Evolutionary conservation across 345 rosid species (phyloP).

Genomic region (Erucastrum elatum): DNA sequence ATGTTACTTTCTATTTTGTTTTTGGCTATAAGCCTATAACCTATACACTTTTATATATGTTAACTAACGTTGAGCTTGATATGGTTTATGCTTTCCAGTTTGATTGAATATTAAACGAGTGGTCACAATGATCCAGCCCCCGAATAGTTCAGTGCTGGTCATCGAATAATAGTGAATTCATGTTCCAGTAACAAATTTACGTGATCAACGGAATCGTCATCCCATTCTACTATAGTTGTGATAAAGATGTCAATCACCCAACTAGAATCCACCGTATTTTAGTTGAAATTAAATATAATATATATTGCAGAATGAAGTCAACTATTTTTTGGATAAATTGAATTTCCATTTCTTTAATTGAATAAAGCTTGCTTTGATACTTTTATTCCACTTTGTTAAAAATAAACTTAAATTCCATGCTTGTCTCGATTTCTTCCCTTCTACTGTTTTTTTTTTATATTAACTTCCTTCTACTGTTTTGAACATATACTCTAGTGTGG

Average conservation of each 20-base stretch:
- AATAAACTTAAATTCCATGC: neutral
- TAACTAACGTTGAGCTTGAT: neutral
- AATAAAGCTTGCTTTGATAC: neutral
- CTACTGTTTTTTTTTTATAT: neutral
- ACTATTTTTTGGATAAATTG: neutral
- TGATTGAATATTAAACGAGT: neutral
- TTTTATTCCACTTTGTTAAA: neutral
- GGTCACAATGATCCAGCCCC: neutral
- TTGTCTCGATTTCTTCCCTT: neutral
- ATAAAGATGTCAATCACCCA: conserved; percentile 12
- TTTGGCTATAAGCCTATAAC: neutral
- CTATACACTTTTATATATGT: neutral
- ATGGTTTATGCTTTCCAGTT: neutral
- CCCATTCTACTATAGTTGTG: conserved; percentile 11
- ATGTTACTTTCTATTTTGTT: neutral
- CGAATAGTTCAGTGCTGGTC: neutral
- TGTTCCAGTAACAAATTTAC: conserved; percentile 1
- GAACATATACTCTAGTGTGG: neutral
- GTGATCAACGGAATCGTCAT: conserved; percentile 7
- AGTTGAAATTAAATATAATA: neutral
- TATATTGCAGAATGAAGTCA: conserved; percentile 2
- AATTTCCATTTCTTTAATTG: neutral
- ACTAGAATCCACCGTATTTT: conserved; percentile 7
- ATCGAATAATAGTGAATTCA: neutral
- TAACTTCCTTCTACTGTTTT: neutral